Evolutionary conservation across 805 yeast genomes (phyloP), one percentile per base, ranked within the genome.

Genomic region (Komagataella kurtzmanii): DNA sequence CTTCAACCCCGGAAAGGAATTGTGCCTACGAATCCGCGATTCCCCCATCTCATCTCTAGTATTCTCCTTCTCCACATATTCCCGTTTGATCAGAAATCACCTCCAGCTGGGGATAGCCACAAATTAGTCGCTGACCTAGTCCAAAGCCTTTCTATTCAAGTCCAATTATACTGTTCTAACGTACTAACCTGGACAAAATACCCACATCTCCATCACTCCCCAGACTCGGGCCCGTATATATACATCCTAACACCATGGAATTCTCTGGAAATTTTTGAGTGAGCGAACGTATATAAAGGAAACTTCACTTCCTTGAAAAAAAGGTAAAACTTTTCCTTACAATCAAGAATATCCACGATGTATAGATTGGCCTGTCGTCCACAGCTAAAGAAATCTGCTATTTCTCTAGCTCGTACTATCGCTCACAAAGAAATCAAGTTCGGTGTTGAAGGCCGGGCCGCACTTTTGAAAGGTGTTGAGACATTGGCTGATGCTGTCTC

Each of bases 371-470:
- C 72, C 50, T 30, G 40, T 30, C 74, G 74, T 63, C 73, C 76
- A 49, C 63, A 72, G 56, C 52, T 71, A 45, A 72, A 63, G 59
- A 68, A 65, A 55, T 57, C 74, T 44, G 59, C 72, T 24, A 65
- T 68, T 50, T 58, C 70, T 24, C 65, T 76, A 56, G 72, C 72
- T 55, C 80, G 83, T 67, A 59, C 65, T 59, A 69, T 71, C 60
- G 71, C 82, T 59, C 96, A 90, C 80, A 93, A 93, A 73, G 97
- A 91, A 67, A 78, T 91, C 65, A 88, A 86, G 72, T 93, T 93
- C 65, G 97, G 98, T 55, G 96, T 91, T 55, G 97, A 90, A 66
- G 98, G 97, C 60, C 82, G 99, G 70, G 96, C 97, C 49, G 88
- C 98, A 46, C 74, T 91, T 17, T 74, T 93, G 60, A 85, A 80